These are phyloP conservation scores for Zea luxurians DNA, from an alignment of 176 grass and related monocot genomes.

Conservation along the genomic window DNA sequence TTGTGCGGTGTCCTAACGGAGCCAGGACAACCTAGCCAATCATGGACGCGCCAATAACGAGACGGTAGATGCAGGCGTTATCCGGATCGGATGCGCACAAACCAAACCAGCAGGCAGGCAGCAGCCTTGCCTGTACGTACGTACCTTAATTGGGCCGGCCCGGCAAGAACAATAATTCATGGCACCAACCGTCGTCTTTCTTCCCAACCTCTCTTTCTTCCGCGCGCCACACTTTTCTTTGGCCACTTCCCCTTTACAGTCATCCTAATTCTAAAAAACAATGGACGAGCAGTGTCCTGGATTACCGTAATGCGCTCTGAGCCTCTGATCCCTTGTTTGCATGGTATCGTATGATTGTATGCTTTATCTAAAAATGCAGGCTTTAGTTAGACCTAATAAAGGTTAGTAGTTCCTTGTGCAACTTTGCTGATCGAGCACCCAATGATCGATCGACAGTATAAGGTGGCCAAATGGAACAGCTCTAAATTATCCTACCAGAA, in stretches of 20 bases:
- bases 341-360: constrained; percentile 32
- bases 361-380: constrained; percentile 24
- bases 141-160: not conserved
- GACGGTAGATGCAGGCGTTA: constrained; percentile 32
- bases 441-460: constrained; percentile 40
- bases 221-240: constrained; percentile 20
- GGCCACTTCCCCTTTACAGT: constrained; percentile 37
- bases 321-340: constrained; percentile 20
- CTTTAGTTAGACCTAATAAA: constrained; percentile 27
- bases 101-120: constrained; percentile 27
- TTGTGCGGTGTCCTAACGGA: not conserved
- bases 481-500: constrained; percentile 21
- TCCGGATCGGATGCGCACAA: constrained; percentile 42
- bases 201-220: constrained; percentile 28
- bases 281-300: not conserved
- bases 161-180: constrained; percentile 39
- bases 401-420: constrained; percentile 35
- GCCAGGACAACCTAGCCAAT: constrained; percentile 32
- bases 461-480: not conserved
- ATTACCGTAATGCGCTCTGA: constrained; percentile 19
- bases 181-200: constrained; percentile 35
- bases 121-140: not conserved
- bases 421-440: not conserved
- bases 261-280: not conserved
- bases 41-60: constrained; percentile 23